Percentiles rank a stretch among this genome's conserved stretches.
These are phyloP conservation scores for Fusarium sp. DNA, from an alignment of 2,329 filamentous ascomycete species.

Conservation along the genomic window DNA sequence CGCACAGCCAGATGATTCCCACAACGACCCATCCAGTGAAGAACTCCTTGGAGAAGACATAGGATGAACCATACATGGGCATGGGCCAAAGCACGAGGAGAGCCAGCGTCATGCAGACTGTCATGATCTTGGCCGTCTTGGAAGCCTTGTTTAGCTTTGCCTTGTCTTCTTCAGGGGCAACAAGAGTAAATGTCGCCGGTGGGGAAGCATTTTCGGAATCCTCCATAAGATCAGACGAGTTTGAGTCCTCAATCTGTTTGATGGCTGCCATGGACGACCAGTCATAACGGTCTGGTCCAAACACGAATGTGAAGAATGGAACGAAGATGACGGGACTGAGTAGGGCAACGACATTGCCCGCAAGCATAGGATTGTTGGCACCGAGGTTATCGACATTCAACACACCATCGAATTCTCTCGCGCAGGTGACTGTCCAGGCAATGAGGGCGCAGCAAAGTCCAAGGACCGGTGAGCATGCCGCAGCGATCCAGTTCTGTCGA, in stretches of 20 bases:
- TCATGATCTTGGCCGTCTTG: conserved; percentile 55
- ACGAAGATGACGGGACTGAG: conserved; percentile 81
- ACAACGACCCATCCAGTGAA: conserved; percentile 80
- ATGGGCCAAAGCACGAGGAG: conserved; percentile 90
- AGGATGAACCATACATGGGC: conserved; percentile 85
- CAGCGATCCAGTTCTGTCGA: conserved; percentile 79
- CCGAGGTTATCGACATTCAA: conserved; percentile 81
- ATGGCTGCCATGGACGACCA: conserved; percentile 87
- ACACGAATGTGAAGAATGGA: conserved; percentile 75
- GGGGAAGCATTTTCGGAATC: neutral
- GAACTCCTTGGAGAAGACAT: conserved; percentile 70
- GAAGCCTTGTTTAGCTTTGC: conserved; percentile 64
- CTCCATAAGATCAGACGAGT: conserved; percentile 23
- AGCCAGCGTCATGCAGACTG: conserved; percentile 64
- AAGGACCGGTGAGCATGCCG: conserved; percentile 73
- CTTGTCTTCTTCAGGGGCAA: conserved; percentile 53
- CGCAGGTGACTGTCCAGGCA: conserved; percentile 77
- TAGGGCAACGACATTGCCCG: conserved; percentile 85
- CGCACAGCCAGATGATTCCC: conserved; percentile 79
- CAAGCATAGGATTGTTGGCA: conserved; percentile 86
- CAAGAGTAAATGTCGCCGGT: conserved; percentile 9
- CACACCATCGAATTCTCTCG: conserved; percentile 73
- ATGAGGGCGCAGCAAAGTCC: conserved; percentile 74
- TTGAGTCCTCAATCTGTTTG: conserved; percentile 77
- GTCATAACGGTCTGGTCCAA: conserved; percentile 77